Percentiles rank a stretch among this genome's conserved stretches.
Evolutionary conservation across 495 filamentous ascomycete genomes (phyloP).

Genomic region (Aspergillus bertholletiae): DNA sequence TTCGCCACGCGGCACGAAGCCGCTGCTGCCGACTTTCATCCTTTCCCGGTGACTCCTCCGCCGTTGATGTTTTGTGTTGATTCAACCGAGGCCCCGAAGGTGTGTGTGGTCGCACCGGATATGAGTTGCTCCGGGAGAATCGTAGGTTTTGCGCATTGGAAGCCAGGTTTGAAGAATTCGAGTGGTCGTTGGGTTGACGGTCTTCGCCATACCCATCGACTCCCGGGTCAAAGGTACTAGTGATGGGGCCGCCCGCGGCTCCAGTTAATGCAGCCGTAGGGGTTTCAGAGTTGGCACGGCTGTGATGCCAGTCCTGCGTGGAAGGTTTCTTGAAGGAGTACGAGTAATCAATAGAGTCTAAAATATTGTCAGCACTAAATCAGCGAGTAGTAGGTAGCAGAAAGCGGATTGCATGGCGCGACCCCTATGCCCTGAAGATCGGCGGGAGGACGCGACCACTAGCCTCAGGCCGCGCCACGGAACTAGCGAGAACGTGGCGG

Average conservation of each 20-base stretch:
- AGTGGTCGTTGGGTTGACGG: conserved; percentile 33
- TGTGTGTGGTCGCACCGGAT: conserved; percentile 43
- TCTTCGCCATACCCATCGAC: conserved; percentile 38
- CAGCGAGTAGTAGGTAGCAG: conserved; percentile 3
- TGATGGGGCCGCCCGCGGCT: conserved; percentile 37
- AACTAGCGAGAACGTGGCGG: conserved; percentile 32
- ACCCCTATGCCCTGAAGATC: conserved; percentile 6
- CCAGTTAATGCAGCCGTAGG: conserved; percentile 24
- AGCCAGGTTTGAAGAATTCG: conserved; percentile 32
- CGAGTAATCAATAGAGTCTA: conserved; percentile 17
- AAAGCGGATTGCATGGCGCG: conserved; percentile 5
- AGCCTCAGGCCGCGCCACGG: conserved; percentile 18
- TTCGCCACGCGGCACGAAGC: conserved; percentile 37
- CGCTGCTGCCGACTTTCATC: conserved; percentile 32
- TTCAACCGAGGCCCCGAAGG: conserved; percentile 36
- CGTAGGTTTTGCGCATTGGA: conserved; percentile 30
- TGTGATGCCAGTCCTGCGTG: conserved; percentile 31
- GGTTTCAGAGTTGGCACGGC: conserved; percentile 35
- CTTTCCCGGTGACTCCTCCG: conserved; percentile 23
- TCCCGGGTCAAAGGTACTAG: conserved; percentile 25
- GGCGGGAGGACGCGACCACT: conserved; percentile 31
- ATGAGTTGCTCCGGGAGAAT: conserved; percentile 45
- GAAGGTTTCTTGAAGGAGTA: conserved; percentile 17
- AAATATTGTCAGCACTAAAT: conserved; percentile 10
- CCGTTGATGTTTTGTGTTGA: conserved; percentile 27